A percentile compares a stretch with the other conserved stretches of the same genome.
These are phyloP conservation scores for Ophiocordyceps camponoti-rufipedis DNA, from an alignment of 2,329 filamentous ascomycete genomes.

Conservation along the genomic window DNA sequence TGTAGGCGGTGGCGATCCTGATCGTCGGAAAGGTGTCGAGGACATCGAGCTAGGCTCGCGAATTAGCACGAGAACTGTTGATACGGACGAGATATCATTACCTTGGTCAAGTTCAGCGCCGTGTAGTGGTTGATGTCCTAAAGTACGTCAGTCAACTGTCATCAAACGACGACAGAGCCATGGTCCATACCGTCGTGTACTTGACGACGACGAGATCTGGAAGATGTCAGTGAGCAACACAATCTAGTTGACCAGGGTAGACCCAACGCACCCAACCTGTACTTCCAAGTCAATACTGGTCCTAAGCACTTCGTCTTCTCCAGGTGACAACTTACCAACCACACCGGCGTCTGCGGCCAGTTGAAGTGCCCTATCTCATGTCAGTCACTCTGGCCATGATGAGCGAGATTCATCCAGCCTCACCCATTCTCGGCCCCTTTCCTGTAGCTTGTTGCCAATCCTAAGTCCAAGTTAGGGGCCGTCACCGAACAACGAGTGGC, in stretches of 20 bases:
- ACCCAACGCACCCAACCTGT: neutral
- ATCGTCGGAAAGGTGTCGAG: constrained; percentile 34
- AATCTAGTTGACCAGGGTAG: neutral
- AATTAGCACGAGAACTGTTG: neutral
- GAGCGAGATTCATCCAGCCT: neutral
- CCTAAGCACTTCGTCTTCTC: neutral
- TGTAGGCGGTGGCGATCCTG: constrained; percentile 15
- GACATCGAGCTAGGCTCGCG: constrained; percentile 6
- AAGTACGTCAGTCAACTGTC: neutral
- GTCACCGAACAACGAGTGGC: neutral
- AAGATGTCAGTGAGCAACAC: neutral
- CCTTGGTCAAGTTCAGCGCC: constrained; percentile 2
- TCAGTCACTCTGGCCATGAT: neutral
- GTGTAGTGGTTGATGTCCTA: constrained; percentile 2
- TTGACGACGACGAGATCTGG: constrained; percentile 4
- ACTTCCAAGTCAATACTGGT: neutral
- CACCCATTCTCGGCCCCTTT: constrained; percentile 14
- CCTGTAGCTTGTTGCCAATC: constrained; percentile 25
- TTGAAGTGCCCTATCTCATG: constrained; percentile 2
- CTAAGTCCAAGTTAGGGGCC: neutral
- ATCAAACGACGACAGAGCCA: neutral
- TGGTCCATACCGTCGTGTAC: neutral
- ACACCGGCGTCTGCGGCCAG: constrained; percentile 5
- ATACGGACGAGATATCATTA: neutral
- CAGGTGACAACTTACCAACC: constrained; percentile 3